Evolutionary conservation across 176 grass and related monocot genomes (phyloP), one percentile per base, ranked within the genome.

Genomic region (Lolium perenne): DNA sequence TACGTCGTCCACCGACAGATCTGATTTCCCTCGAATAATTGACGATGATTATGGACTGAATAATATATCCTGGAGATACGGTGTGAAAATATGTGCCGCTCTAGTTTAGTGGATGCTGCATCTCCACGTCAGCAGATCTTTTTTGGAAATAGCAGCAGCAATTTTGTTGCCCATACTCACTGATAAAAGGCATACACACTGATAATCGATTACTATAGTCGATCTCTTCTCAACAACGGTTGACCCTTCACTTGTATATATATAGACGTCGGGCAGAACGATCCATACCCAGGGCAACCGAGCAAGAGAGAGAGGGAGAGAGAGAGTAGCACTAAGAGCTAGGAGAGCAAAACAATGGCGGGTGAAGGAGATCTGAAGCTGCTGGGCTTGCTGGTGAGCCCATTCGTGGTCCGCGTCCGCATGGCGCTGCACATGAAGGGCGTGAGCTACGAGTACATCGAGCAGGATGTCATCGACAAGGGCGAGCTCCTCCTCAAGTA

Each of bases 391-490:
- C 38, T 72, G 64, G 1, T 18, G 8, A 92, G 90, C 79, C 76
- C 84, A 1, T 92, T 65, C 48, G 78, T 71, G 26, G 51, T 57
- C 66, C 70, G 90, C 50, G 89, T 83, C 7, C 83, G 77, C 76
- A 29, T 89, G 25, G 90, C 87, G 45, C 87, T 94, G n/a, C 83
- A 75, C 55, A 49, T 95, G 73, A 95, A 92, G 80, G 87, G 90
- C 10, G 10, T 95, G 6, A 15, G 69, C 40, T 91, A 91, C 67
- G 47, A 78, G 22, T 82, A 88, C 85, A 15, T 78, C 55, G 76
- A 78, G 54, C 3, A 89, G 40, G 73, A 86, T 53, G 64, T 80
- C 76, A 7, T 40, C 57, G 38, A 69, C 76, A 95, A 92, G 79
- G 92, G 91, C 83, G 66, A 88, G 15, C 79, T 89, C 38, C 86